Conservation (phyloP, 2,329 filamentous ascomycete genomes). For the Fusarium beomiforme region DNA sequence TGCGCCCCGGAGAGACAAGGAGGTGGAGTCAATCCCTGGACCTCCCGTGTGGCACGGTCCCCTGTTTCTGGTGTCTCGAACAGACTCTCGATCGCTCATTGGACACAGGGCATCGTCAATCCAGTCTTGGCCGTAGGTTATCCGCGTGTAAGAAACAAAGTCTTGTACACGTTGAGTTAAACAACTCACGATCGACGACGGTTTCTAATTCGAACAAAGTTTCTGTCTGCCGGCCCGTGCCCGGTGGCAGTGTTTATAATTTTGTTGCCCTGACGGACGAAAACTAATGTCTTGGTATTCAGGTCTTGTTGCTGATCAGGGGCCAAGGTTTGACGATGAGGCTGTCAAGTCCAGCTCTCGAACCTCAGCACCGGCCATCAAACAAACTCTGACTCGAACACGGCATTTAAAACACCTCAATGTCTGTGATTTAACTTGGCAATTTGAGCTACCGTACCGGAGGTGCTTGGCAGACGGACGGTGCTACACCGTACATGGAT, state of each 20-base stretch:
- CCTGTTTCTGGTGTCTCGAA: slow-evolving; percentile 34
- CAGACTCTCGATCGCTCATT: slow-evolving; percentile 34
- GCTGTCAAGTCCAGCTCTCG: slow-evolving; percentile 17
- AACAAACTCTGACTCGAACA: not conserved
- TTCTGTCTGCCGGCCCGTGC: slow-evolving; percentile 7
- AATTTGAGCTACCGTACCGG: slow-evolving; percentile 22
- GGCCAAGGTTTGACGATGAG: slow-evolving; percentile 13
- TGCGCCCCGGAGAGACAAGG: slow-evolving; percentile 39
- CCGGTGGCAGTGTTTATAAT: slow-evolving; percentile 1
- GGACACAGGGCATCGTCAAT: slow-evolving; percentile 11
- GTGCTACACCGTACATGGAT: slow-evolving; percentile 20
- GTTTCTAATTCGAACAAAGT: slow-evolving; percentile 25
- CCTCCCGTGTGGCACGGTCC: slow-evolving; percentile 34
- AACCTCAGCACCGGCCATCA: not conserved
- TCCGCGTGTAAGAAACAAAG: slow-evolving; percentile 29
- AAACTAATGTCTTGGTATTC: slow-evolving; percentile 2
- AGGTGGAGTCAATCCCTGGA: slow-evolving; percentile 33
- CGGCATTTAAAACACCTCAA: not conserved
- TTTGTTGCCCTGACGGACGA: not conserved
- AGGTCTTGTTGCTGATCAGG: not conserved
- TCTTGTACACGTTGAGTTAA: slow-evolving; percentile 27
- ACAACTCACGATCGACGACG: slow-evolving; percentile 29
- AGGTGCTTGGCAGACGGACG: slow-evolving; percentile 24
- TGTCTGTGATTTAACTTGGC: slow-evolving; percentile 9
- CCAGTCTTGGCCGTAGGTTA: slow-evolving; percentile 14